These are phyloP conservation scores for Colletotrichum paranaense DNA, from an alignment of 2,329 filamentous ascomycete species.

Conservation along the genomic window DNA sequence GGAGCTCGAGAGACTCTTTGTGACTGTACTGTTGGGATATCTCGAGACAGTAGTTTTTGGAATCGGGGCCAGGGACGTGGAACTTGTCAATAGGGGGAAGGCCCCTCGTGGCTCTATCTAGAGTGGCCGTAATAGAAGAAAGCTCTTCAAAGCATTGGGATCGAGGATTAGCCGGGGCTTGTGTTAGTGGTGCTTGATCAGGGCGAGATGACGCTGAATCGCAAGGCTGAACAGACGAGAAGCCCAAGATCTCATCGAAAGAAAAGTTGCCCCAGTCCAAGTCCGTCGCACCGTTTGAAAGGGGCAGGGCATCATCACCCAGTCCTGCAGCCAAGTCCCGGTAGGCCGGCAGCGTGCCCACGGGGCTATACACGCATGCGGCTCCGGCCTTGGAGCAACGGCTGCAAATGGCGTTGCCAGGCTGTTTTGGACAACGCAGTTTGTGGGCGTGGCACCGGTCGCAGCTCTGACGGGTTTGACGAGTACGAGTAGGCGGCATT, in stretches of 20 bases:
- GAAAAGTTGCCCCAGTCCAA: constrained; percentile 20
- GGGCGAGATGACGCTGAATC: neutral
- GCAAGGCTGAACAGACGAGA: neutral
- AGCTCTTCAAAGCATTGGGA: constrained; percentile 11
- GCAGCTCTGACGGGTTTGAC: constrained; percentile 46
- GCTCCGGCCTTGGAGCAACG: constrained; percentile 55
- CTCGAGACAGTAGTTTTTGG: constrained; percentile 39
- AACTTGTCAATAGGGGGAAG: constrained; percentile 17
- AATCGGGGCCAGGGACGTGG: constrained; percentile 39
- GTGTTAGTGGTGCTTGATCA: neutral
- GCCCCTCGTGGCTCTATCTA: constrained; percentile 7
- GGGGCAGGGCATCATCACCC: neutral
- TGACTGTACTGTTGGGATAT: constrained; percentile 41
- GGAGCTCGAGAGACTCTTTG: constrained; percentile 45
- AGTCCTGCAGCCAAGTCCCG: constrained; percentile 34
- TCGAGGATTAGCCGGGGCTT: neutral
- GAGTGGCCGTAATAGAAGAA: neutral
- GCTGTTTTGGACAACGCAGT: constrained; percentile 55
- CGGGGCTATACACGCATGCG: constrained; percentile 56
- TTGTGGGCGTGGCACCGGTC: constrained; percentile 61
- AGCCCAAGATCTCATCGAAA: constrained; percentile 7
- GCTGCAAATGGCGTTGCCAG: constrained; percentile 48
- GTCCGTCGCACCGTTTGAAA: neutral
- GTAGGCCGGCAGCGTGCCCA: constrained; percentile 36
- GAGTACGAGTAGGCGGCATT: constrained; percentile 9